phyloP scores from a whole-genome alignment of 2,329 filamentous ascomycete genomes.

The Chrysoporthe deuterocubensis region DNA sequence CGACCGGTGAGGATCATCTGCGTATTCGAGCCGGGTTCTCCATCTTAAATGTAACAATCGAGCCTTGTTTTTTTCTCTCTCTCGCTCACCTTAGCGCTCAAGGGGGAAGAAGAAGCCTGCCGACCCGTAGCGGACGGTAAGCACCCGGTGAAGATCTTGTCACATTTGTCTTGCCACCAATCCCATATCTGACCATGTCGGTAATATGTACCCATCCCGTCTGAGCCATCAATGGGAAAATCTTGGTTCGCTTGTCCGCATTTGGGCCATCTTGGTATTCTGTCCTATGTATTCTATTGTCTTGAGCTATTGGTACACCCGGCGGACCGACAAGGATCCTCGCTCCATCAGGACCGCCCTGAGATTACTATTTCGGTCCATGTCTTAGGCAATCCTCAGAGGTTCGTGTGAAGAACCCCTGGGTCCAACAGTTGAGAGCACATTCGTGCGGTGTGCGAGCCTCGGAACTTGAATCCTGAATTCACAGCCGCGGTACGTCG shows the following conservation, averaged over 20 bases:
- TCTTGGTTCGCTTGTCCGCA: conserved; percentile 14
- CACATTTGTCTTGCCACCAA: neutral
- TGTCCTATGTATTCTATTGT: neutral
- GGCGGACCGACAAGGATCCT: neutral
- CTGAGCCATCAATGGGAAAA: neutral
- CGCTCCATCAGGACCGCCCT: neutral
- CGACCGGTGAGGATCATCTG: conserved; percentile 2
- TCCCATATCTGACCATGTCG: neutral
- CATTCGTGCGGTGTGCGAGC: neutral
- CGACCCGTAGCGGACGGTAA: too few species aligned
- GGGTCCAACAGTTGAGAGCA: neutral
- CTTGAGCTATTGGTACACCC: neutral
- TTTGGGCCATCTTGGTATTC: neutral
- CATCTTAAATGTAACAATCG: neutral
- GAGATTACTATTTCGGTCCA: neutral
- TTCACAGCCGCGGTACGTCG: conserved; percentile 9
- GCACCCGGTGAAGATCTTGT: conserved; percentile 3
- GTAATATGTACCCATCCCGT: neutral
- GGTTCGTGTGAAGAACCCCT: neutral
- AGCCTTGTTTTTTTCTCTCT: neutral
- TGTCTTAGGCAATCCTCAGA: neutral
- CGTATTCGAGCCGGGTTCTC: neutral
- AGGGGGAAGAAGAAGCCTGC: neutral
- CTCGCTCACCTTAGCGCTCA: neutral
- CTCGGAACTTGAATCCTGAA: neutral